These are phyloP conservation scores for Quercus aquifolioides DNA, from an alignment of 306 rosid species.

Conservation along the genomic window DNA sequence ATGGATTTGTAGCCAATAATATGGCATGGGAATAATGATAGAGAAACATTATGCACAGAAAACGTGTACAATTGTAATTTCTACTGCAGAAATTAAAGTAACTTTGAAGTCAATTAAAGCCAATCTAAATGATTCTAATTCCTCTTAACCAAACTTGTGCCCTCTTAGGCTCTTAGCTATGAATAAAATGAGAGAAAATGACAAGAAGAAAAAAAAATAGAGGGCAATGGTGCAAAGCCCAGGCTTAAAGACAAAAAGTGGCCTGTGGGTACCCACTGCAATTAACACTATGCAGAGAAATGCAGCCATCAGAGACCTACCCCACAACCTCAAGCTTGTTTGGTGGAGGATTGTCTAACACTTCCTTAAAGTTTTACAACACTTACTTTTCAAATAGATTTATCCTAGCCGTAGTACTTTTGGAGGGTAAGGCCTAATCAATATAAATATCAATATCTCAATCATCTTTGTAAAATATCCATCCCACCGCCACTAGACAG, in stretches of 20 bases:
- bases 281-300: slow-evolving; percentile 32
- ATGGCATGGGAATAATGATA: no score
- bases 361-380: slow-evolving; percentile 1
- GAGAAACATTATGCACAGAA: background rate
- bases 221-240: background rate
- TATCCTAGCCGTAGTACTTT: slow-evolving; percentile 29
- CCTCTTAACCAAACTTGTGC: background rate
- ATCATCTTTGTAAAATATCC: background rate
- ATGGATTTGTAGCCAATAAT: no score
- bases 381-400: slow-evolving; percentile 23
- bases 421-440: slow-evolving; percentile 17
- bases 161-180: background rate
- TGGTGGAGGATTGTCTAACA: slow-evolving; percentile 40
- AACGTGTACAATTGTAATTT: background rate
- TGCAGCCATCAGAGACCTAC: slow-evolving; percentile 45
- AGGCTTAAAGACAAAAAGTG: slow-evolving; percentile 9
- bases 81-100: background rate
- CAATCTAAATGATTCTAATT: background rate
- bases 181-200: background rate
- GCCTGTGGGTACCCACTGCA: slow-evolving; percentile 37
- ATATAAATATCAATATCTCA: background rate
- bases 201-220: background rate
- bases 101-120: background rate
- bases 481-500: background rate
- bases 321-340: slow-evolving; percentile 38